These are phyloP conservation scores for Aphanoascus verrucosus DNA, from an alignment of 2,329 filamentous ascomycete species.

Conservation along the genomic window DNA sequence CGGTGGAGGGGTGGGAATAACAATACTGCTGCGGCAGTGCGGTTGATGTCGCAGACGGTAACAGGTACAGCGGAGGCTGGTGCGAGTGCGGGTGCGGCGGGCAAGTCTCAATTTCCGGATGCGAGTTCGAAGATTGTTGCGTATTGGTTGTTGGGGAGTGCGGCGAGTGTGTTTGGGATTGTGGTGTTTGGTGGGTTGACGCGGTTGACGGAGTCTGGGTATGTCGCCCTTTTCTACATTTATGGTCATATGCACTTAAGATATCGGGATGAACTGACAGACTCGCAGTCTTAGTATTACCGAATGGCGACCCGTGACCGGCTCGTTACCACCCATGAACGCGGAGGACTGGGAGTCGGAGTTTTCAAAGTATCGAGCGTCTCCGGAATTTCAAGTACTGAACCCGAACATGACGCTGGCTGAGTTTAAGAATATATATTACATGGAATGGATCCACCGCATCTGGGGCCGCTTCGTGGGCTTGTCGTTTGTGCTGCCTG, in stretches of 20 bases:
- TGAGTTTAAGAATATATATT: conserved; percentile 98
- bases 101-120: conserved; percentile 43
- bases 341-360: conserved; percentile 79
- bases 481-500: conserved; percentile 76
- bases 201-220: conserved; percentile 91
- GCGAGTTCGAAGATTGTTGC: conserved; percentile 66
- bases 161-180: conserved; percentile 89
- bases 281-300: conserved; percentile 75
- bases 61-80: conserved; percentile 15
- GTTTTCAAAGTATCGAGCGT: conserved; percentile 83
- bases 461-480: conserved; percentile 91
- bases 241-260: not conserved
- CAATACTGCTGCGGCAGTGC: not conserved
- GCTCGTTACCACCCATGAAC: conserved; percentile 72
- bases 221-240: conserved; percentile 24
- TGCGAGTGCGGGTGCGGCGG: conserved; percentile 18
- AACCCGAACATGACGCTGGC: conserved; percentile 86
- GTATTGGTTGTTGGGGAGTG: conserved; percentile 87
- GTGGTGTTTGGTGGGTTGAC: conserved; percentile 92
- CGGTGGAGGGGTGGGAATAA: conserved; percentile 4
- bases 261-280: conserved; percentile 1
- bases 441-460: conserved; percentile 96
- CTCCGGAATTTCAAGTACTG: conserved; percentile 82
- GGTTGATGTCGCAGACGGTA: conserved; percentile 7
- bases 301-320: conserved; percentile 95